A percentile compares a stretch with the other conserved stretches of the same genome.
Evolutionary conservation across 2,329 filamentous ascomycete genomes (phyloP).

Genomic region (Verticillium nubilum): DNA sequence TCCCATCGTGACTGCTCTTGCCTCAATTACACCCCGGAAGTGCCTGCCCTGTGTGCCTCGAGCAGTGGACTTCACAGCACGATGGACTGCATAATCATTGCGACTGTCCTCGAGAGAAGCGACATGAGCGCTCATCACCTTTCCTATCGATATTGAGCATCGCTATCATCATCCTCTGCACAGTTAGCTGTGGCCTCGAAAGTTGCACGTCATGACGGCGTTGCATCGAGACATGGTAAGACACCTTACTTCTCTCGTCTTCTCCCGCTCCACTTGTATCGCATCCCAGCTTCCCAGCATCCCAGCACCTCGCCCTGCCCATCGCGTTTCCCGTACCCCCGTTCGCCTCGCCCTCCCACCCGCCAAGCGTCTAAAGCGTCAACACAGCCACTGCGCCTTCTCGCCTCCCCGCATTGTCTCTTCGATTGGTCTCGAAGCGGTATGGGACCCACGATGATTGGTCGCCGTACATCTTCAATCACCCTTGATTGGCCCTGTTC

Average conservation of each 20-base stretch:
- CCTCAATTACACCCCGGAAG: too few species aligned
- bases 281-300: neutral
- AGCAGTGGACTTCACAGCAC: neutral
- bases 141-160: neutral
- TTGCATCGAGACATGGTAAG: neutral
- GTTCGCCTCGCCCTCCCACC: neutral
- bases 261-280: neutral
- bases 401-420: neutral
- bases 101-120: too few species aligned
- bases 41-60: too few species aligned
- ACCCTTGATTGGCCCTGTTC: neutral
- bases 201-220: neutral
- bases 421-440: neutral
- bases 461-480: neutral
- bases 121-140: too few species aligned
- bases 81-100: too few species aligned
- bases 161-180: neutral
- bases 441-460: neutral
- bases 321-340: neutral
- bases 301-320: neutral
- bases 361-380: conserved; percentile 2
- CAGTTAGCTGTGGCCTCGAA: neutral
- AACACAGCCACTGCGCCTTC: conserved; percentile 1
- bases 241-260: neutral
- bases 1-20: too few species aligned